phyloP scores from a whole-genome alignment of 495 filamentous ascomycete species.

The Chaetomium cochliodes region DNA sequence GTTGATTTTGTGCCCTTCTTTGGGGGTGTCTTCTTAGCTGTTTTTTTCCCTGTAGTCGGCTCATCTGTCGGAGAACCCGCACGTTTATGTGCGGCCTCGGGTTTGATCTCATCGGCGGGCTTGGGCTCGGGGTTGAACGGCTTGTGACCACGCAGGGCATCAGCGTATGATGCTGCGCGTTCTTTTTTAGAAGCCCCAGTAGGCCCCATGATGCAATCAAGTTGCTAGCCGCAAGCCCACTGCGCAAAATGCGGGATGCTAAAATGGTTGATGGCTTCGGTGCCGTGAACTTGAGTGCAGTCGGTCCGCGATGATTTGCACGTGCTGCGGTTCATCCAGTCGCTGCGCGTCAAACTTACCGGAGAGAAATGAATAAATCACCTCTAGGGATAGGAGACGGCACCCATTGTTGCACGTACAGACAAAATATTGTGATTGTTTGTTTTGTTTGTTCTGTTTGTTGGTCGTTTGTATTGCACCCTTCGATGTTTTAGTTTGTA shows the following conservation, averaged over 20 bases:
- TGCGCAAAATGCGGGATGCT: background rate
- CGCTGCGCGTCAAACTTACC: background rate
- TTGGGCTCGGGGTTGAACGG: slow-evolving; percentile 11
- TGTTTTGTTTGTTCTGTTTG: background rate
- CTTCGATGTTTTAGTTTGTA: background rate
- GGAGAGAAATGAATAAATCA: background rate
- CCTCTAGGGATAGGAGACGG: background rate
- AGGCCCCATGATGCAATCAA: slow-evolving; percentile 12
- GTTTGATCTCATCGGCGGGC: background rate
- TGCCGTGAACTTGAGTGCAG: too few species aligned
- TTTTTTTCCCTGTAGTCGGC: background rate
- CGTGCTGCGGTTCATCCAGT: background rate
- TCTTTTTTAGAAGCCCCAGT: background rate
- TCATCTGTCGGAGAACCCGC: background rate
- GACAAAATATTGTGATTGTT: background rate
- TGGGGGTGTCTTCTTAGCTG: background rate
- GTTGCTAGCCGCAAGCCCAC: background rate
- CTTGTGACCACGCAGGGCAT: slow-evolving; percentile 21
- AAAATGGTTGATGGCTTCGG: background rate
- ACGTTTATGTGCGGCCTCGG: background rate
- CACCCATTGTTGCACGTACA: background rate
- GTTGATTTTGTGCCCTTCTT: background rate
- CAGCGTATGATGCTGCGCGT: slow-evolving; percentile 21
- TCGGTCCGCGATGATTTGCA: background rate
- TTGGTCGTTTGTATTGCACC: background rate